phyloP scores from a whole-genome alignment of 306 rosid species.

The Lablab purpureus region DNA sequence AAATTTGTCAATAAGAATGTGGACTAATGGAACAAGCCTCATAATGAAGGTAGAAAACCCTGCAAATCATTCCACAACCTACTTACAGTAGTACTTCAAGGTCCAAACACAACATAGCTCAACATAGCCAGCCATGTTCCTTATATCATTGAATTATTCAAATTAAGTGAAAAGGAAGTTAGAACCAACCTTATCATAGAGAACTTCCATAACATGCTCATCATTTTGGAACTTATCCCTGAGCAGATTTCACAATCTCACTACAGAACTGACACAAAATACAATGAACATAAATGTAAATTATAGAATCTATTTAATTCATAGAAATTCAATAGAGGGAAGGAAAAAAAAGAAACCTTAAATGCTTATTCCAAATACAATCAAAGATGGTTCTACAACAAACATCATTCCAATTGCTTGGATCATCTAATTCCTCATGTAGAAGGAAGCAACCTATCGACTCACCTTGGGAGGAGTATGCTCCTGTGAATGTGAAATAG shows the following conservation, averaged over 20 bases:
- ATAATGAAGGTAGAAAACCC: conserved; percentile 22
- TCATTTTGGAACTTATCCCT: conserved; percentile 61
- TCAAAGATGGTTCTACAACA: conserved; percentile 71
- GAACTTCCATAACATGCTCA: conserved; percentile 53
- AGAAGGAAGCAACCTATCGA: conserved; percentile 65
- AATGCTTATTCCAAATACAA: conserved; percentile 66
- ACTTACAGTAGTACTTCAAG: neutral
- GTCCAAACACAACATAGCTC: conserved; percentile 14
- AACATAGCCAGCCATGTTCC: conserved; percentile 15
- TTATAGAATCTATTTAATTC: neutral
- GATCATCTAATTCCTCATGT: conserved; percentile 61
- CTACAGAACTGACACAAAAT: conserved; percentile 61
- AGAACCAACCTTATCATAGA: conserved; percentile 76
- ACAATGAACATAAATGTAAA: conserved; percentile 38
- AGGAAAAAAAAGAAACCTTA: conserved; percentile 64
- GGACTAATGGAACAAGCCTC: conserved; percentile 43
- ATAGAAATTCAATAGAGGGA: conserved; percentile 29
- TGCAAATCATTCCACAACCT: neutral
- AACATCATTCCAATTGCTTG: conserved; percentile 69
- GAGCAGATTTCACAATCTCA: conserved; percentile 74
- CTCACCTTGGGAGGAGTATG: conserved; percentile 58
- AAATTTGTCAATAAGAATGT: conserved; percentile 48
- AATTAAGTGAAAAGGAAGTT: conserved; percentile 30
- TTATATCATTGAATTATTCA: conserved; percentile 22
- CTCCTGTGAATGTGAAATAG: conserved; percentile 54